A percentile compares a stretch with the other conserved stretches of the same genome.
These are phyloP conservation scores for Boletus tomentosulus DNA, from an alignment of 768 basidiomycete species.

Conservation along the genomic window DNA sequence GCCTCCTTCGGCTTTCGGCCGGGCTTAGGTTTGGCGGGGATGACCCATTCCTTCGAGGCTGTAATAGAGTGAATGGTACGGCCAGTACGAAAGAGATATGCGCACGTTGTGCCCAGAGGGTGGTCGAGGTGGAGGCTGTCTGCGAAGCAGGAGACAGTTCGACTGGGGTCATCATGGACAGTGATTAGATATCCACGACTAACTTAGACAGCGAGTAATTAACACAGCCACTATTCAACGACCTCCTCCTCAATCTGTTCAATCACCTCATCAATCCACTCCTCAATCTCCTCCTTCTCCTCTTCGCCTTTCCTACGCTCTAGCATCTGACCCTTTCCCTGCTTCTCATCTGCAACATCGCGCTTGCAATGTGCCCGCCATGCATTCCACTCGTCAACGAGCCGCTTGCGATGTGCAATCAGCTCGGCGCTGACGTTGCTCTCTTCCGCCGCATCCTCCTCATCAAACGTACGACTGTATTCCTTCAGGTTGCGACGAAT, in stretches of 20 bases:
- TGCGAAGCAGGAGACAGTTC: constrained; percentile 28
- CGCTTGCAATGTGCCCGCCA: constrained; percentile 77
- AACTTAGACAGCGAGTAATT: not conserved
- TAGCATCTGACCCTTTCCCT: constrained; percentile 34
- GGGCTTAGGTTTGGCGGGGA: constrained; percentile 82
- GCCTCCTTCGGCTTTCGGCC: constrained; percentile 79
- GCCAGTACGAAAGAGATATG: not conserved
- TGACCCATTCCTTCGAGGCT: constrained; percentile 91
- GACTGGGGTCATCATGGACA: constrained; percentile 24
- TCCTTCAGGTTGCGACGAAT: constrained; percentile 89
- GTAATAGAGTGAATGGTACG: constrained; percentile 1
- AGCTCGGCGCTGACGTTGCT: constrained; percentile 93
- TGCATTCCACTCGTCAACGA: constrained; percentile 99
- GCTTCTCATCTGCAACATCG: constrained; percentile 56
- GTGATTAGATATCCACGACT: constrained; percentile 19
- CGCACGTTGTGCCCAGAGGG: constrained; percentile 75
- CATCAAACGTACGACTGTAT: constrained; percentile 88
- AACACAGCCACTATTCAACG: constrained; percentile 43
- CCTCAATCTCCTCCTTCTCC: constrained; percentile 86
- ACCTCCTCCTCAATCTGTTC: constrained; percentile 87
- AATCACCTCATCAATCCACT: constrained; percentile 90
- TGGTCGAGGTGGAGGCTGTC: constrained; percentile 43
- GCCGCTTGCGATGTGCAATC: constrained; percentile 80
- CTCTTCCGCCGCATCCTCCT: constrained; percentile 95
- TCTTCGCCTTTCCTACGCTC: constrained; percentile 41